Base-by-base conservation (phyloP, 805 yeast species). In the Candida nanaspora region DNA sequence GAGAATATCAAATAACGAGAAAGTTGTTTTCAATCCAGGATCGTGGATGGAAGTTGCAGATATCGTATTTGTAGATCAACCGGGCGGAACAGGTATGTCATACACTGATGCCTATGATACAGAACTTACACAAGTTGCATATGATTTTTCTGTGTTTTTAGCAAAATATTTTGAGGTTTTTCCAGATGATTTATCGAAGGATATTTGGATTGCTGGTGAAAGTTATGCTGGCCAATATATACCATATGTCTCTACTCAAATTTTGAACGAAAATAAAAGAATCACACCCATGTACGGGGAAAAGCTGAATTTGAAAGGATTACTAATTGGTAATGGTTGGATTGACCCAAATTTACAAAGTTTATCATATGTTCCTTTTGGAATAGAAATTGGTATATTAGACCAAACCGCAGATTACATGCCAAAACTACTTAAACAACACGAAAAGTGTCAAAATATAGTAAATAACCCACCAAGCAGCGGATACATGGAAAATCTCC, bases 191-290 rank as follows among this genome's bases (percentile, higher is more conserved):
- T 46, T 57, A 2, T 50, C 52, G 6, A 79, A 82, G 45, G 83
- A 86, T 23, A 65, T 93, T 2, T 77, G 79, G 47, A 61, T 93
- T 27, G 95, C 96, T 0, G 98, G 98, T 25, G 98, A 93, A 65
- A 85, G 95, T 48, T 93, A 83, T 63, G 98, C 98, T 1, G 98
- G 98, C 18, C 97, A 93, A 58, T 93, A 87, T 57, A 84, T 93
- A 40, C 98, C 98, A 0, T 86, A 83, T 59, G 76, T 89, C 44
- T 94, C 91, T 0, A 66, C 74, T 30, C 78, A 76, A 1, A 68
- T 91, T 5, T 50, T 77, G 37, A 63, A 69, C 2, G 63, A 73
- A 30, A 76, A 80, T 52, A 48, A 52, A 10, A 43, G 54, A 30
- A 34, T 55, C 37, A 47, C 63, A 16, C 16, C 45, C 43, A 38